Evolutionary conservation across 371 early-diverging fungal genomes (phyloP), one percentile per base, ranked within the genome.

Genomic region (Mycotypha africana): DNA sequence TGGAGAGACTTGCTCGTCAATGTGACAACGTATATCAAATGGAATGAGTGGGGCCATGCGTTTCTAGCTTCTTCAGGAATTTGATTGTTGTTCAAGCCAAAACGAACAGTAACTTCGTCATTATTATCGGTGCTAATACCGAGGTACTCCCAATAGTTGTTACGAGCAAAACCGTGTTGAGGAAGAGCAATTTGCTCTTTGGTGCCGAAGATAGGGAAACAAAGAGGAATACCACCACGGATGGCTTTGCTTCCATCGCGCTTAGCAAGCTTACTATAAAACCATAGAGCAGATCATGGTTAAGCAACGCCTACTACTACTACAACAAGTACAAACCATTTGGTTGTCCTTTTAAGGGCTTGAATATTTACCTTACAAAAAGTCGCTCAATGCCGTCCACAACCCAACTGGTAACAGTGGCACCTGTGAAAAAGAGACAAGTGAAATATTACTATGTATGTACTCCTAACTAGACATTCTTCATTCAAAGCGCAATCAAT

Each of bases 131-230:
- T 76, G 2, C 66, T 57, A 35, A 79, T 53, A 14, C 74, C 80
- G 32, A 76, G 43, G 31, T 76, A 79, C 50, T 81, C 71, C 89
- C 91, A 93, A 32, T 49, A 62, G 12, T 76, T 69, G 32, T 77
- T 84, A 49, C 93, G 76, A 8, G 95, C 95, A 64, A 95, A 93
- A 1, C 96, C 81, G 49, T 81, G 81, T 53, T 81, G 81, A 17
- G 91, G 89, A 26, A 91, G 76, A 32, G 58, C 52, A 37, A 78
- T 70, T 8, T 74, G 72, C 15, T 63, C 65, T 30, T 72, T 67
- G 8, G 81, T 72, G 24, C 88, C 89, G 60, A 91, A 91, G 43
- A 88, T 85, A 20, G 92, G 89, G 53, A 89, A 91, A n/a, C 85
- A 87, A 9, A 88, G 58, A 7, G 87, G 88, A 49, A 79, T 85